Percentiles rank a stretch among this genome's conserved stretches.
These are phyloP conservation scores for Yamadazyma spencermartinsiae DNA, from an alignment of 1,139 yeast genomes.

Conservation along the genomic window DNA sequence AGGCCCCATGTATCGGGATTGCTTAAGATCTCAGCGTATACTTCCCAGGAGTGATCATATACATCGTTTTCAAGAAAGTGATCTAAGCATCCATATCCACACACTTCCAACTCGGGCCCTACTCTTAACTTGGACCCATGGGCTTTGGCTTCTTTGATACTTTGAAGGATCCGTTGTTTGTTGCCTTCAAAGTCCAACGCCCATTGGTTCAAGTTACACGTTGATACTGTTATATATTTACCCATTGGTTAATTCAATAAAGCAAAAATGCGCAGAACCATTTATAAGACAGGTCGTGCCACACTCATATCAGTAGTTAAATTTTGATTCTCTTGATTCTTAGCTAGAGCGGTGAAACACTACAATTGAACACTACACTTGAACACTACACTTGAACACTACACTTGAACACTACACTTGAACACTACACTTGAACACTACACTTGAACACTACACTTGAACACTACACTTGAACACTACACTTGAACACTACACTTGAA, in stretches of 20 bases:
- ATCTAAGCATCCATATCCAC: slow-evolving; percentile 95
- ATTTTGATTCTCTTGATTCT: too few relatives aligned
- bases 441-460: too few relatives aligned
- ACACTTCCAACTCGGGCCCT: slow-evolving; percentile 94
- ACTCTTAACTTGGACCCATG: slow-evolving; percentile 82
- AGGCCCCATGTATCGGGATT: slow-evolving; percentile 72
- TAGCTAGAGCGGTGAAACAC: too few relatives aligned
- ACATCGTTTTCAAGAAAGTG: slow-evolving; percentile 91
- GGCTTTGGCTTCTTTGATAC: slow-evolving; percentile 73
- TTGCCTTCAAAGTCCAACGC: slow-evolving; percentile 98
- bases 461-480: too few relatives aligned
- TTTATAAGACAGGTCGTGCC: too few relatives aligned
- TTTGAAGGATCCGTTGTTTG: slow-evolving; percentile 81
- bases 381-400: too few relatives aligned
- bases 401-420: too few relatives aligned
- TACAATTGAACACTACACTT: too few relatives aligned
- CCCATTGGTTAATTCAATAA: too few relatives aligned
- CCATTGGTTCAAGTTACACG: slow-evolving; percentile 92
- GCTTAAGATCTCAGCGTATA: slow-evolving; percentile 73
- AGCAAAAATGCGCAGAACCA: too few relatives aligned
- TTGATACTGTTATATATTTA: slow-evolving; percentile 57
- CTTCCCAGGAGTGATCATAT: slow-evolving; percentile 91
- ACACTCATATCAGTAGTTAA: neutral
- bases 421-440: too few relatives aligned
- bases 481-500: too few relatives aligned